Conservation (phyloP, 306 rosid genomes). For the Hylodesmum podocarpum region DNA sequence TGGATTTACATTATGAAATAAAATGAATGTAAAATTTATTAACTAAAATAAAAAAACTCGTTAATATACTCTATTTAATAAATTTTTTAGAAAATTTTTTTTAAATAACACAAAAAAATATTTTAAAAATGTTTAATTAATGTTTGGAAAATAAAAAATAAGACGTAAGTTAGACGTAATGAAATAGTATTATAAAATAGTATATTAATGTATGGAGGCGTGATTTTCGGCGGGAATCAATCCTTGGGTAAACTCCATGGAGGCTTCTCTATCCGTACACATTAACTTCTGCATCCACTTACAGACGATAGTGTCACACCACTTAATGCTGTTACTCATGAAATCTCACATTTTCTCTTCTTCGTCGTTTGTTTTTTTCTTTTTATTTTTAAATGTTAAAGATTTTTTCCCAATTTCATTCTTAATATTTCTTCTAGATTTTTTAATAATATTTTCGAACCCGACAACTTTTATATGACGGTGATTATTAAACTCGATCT, state of each 20-base stretch:
- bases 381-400: background rate
- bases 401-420: too few species aligned
- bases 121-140: background rate
- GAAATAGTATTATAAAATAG: background rate
- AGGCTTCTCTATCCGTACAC: background rate
- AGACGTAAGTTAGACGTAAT: background rate
- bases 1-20: background rate
- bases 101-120: too few species aligned
- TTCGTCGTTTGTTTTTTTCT: too few species aligned
- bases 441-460: too few species aligned
- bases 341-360: too few species aligned
- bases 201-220: background rate
- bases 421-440: too few species aligned
- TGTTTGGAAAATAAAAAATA: background rate
- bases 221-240: constrained; percentile 30
- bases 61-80: background rate
- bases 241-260: background rate
- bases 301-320: too few species aligned
- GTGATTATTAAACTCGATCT: too few species aligned
- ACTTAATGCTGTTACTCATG: background rate
- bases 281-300: background rate
- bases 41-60: background rate
- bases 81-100: background rate
- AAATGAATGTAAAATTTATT: background rate
- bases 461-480: too few species aligned